phyloP scores from a whole-genome alignment of 2,329 filamentous ascomycete species.

The Aspergillus sp. region DNA sequence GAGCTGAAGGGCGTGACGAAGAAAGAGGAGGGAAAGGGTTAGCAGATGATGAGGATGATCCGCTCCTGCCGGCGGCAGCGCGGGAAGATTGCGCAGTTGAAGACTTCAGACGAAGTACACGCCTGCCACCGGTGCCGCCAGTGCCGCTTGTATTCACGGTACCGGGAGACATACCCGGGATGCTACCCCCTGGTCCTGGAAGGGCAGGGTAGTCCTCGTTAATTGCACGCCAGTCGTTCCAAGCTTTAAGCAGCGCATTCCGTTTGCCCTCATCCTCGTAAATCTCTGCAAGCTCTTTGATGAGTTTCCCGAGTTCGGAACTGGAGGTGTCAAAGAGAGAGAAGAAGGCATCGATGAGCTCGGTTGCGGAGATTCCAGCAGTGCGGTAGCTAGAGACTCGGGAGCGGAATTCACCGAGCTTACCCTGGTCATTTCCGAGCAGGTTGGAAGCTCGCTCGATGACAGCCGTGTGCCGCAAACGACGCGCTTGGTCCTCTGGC shows the following conservation, averaged over 20 bases:
- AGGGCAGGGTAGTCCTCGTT: conserved; percentile 93
- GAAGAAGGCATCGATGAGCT: conserved; percentile 85
- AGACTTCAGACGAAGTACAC: conserved; percentile 67
- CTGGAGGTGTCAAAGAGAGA: conserved; percentile 80
- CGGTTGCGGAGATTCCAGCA: conserved; percentile 66
- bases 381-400: conserved; percentile 77
- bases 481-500: conserved; percentile 77
- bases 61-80: conserved; percentile 61
- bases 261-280: conserved; percentile 81
- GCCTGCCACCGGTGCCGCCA: conserved; percentile 62
- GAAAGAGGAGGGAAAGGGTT: conserved; percentile 51
- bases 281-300: conserved; percentile 88
- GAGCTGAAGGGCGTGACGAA: conserved; percentile 23
- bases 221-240: conserved; percentile 94
- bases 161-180: conserved; percentile 53
- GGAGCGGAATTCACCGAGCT: conserved; percentile 74
- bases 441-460: conserved; percentile 81
- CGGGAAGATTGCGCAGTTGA: conserved; percentile 68
- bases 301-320: conserved; percentile 78
- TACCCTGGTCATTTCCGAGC: conserved; percentile 72
- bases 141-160: conserved; percentile 55
- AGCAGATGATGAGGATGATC: conserved; percentile 39
- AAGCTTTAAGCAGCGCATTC: conserved; percentile 73
- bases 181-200: conserved; percentile 70
- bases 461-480: conserved; percentile 77